These are phyloP conservation scores for Aureobasidium vineae DNA, from an alignment of 2,329 filamentous ascomycete genomes.

Conservation along the genomic window DNA sequence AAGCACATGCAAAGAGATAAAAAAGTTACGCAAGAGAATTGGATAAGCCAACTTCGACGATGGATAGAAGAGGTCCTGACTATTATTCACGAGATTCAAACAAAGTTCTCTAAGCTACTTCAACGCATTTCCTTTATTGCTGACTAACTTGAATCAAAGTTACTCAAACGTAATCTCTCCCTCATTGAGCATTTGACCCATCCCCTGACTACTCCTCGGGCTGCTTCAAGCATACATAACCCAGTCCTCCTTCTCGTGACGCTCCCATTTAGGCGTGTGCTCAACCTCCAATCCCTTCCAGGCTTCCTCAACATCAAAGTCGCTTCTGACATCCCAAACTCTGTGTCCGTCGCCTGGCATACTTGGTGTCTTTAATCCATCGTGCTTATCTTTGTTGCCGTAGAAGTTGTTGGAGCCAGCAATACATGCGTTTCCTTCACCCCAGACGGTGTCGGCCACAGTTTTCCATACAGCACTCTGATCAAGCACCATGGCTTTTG, in stretches of 20 bases:
- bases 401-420: conserved; percentile 32
- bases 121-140: no score
- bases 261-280: background rate
- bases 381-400: background rate
- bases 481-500: conserved; percentile 49
- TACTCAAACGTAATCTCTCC: no score
- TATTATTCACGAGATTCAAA: no score
- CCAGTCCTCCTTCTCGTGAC: background rate
- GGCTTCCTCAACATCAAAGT: conserved; percentile 28
- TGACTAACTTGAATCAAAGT: no score
- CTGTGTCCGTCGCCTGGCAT: background rate
- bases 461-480: conserved; percentile 51
- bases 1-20: no score
- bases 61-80: no score
- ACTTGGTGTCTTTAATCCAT: background rate
- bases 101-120: no score
- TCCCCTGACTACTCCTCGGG: no score
- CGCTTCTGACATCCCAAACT: conserved; percentile 30
- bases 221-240: background rate
- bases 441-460: conserved; percentile 38
- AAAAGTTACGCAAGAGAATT: no score
- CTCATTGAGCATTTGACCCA: no score
- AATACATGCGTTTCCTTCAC: conserved; percentile 35
- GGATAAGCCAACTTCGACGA: no score
- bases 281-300: conserved; percentile 7